A percentile compares a stretch with the other conserved stretches of the same genome.
These are phyloP conservation scores for Daldinia caldariorum DNA, from an alignment of 495 filamentous ascomycete species.

Conservation along the genomic window DNA sequence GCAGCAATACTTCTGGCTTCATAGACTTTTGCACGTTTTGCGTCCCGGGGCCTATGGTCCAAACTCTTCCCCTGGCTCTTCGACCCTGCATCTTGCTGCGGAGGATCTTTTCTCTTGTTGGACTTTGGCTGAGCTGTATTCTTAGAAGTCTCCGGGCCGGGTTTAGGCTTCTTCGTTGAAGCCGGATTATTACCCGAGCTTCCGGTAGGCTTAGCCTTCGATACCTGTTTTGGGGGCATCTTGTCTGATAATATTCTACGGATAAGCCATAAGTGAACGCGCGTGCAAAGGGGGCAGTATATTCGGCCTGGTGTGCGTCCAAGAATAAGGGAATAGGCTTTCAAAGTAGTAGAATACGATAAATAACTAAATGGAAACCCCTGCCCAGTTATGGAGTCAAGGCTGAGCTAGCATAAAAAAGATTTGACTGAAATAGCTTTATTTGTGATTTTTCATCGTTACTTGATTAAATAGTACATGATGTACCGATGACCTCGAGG, in stretches of 20 bases:
- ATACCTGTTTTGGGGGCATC: conserved; percentile 40
- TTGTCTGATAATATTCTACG: conserved; percentile 6
- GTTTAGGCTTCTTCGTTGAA: conserved; percentile 13
- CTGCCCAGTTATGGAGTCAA: background rate
- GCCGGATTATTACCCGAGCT: conserved; percentile 5
- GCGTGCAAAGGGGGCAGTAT: background rate
- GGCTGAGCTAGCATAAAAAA: background rate
- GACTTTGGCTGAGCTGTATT: conserved; percentile 19
- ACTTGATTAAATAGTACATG: background rate
- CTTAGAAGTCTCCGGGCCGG: conserved; percentile 4
- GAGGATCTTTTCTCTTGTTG: conserved; percentile 43
- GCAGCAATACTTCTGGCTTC: conserved; percentile 77
- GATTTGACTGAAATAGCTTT: background rate
- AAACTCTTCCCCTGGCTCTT: conserved; percentile 48
- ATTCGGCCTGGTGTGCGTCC: background rate
- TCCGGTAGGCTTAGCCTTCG: conserved; percentile 26
- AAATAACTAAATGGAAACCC: background rate
- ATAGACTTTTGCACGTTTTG: conserved; percentile 69
- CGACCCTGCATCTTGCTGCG: conserved; percentile 23
- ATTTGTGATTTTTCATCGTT: background rate
- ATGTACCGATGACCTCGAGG: background rate
- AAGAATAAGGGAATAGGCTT: background rate
- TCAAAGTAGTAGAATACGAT: background rate
- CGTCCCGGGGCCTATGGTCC: conserved; percentile 51
- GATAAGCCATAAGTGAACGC: conserved; percentile 13